Percentiles rank a stretch among this genome's conserved stretches.
Evolutionary conservation across 176 grass and related monocot genomes (phyloP).

Genomic region (Cenchrus fungigraminus): DNA sequence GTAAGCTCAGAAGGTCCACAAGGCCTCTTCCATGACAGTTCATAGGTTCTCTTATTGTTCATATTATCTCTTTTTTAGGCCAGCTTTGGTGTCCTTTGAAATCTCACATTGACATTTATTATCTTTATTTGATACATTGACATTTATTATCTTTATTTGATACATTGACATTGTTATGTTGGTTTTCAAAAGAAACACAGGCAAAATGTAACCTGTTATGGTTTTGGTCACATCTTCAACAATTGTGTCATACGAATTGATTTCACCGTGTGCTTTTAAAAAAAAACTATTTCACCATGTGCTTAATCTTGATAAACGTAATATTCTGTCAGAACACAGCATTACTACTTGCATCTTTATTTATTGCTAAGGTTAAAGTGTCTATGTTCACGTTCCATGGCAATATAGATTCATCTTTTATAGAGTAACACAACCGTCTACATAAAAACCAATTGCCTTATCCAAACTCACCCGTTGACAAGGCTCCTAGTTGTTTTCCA

Average conservation of each 20-base stretch:
- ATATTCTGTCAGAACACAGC: neutral
- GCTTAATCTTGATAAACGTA: slow-evolving; percentile 10
- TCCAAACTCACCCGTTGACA: neutral
- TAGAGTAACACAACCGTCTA: neutral
- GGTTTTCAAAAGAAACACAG: slow-evolving; percentile 14
- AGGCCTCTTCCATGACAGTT: neutral
- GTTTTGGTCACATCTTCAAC: slow-evolving; percentile 7
- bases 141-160: neutral
- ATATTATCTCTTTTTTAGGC: neutral
- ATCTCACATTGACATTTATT: slow-evolving; percentile 16
- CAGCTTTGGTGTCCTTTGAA: neutral
- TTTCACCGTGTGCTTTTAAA: neutral
- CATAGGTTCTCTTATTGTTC: neutral
- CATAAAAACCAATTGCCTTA: neutral
- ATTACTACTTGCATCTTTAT: neutral
- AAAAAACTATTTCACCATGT: neutral
- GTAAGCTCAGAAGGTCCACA: neutral
- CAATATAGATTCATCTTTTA: neutral
- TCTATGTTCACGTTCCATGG: neutral
- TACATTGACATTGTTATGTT: slow-evolving; percentile 13
- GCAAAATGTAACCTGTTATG: neutral
- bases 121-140: neutral
- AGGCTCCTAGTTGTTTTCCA: slow-evolving; percentile 41
- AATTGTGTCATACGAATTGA: slow-evolving; percentile 9
- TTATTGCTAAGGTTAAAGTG: neutral